Conservation (phyloP, 148 eudicot genomes). For the Camellia japonica region DNA sequence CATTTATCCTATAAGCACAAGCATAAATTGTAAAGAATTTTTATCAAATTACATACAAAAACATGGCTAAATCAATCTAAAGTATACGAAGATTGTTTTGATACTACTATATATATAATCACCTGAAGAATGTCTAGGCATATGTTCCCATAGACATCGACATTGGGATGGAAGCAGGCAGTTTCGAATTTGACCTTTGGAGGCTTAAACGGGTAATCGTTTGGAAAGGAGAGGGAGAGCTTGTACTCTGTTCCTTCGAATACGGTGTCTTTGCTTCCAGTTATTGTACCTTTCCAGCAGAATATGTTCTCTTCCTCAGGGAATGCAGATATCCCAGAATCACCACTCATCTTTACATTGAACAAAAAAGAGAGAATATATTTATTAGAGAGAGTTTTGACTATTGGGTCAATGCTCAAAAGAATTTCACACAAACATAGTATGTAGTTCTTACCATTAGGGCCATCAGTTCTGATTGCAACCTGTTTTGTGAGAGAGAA, state of each 20-base stretch:
- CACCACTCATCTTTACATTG: conserved; percentile 80
- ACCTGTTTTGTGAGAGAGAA: conserved; percentile 41
- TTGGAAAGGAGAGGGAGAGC: conserved; percentile 67
- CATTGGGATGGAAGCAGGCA: conserved; percentile 87
- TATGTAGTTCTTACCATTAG: conserved; percentile 60
- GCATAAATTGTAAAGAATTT: background rate
- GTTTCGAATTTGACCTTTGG: conserved; percentile 95
- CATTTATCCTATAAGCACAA: conserved; percentile 67
- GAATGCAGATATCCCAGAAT: conserved; percentile 85
- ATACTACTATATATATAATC: background rate
- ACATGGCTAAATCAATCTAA: background rate
- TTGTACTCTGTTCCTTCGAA: conserved; percentile 97
- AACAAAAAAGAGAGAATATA: background rate
- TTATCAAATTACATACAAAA: background rate
- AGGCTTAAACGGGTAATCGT: conserved; percentile 92
- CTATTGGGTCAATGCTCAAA: background rate
- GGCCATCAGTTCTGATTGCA: conserved; percentile 96
- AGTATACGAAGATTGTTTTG: background rate
- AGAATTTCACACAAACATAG: background rate
- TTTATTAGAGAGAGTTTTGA: background rate
- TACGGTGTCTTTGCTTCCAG: conserved; percentile 91
- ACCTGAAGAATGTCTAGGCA: conserved; percentile 98
- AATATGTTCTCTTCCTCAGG: conserved; percentile 96
- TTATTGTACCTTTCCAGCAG: conserved; percentile 93
- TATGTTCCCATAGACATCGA: conserved; percentile 77